A percentile compares a stretch with the other conserved stretches of the same genome.
phyloP scores from a whole-genome alignment of 2,329 filamentous ascomycete genomes.

The Sclerotinia minor region DNA sequence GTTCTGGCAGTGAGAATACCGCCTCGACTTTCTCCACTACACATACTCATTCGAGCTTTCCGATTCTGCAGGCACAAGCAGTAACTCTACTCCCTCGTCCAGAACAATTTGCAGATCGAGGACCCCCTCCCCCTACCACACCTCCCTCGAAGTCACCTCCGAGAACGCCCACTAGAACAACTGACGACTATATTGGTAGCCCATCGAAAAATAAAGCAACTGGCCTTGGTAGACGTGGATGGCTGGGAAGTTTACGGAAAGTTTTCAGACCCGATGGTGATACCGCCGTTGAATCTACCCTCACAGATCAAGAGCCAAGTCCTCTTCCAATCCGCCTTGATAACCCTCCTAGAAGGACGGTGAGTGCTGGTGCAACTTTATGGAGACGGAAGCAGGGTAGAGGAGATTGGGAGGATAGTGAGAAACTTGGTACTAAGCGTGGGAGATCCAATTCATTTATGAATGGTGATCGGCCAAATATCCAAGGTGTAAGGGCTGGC shows the following conservation, averaged over 20 bases:
- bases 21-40: slow-evolving; percentile 39
- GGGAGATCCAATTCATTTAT: slow-evolving; percentile 34
- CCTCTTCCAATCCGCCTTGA: slow-evolving; percentile 35
- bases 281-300: background rate
- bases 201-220: slow-evolving; percentile 57
- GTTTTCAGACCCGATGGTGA: slow-evolving; percentile 32
- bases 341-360: slow-evolving; percentile 44
- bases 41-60: slow-evolving; percentile 39
- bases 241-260: slow-evolving; percentile 64
- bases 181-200: slow-evolving; percentile 46
- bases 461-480: slow-evolving; percentile 13
- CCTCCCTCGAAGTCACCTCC: slow-evolving; percentile 22
- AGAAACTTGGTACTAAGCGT: slow-evolving; percentile 18
- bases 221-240: slow-evolving; percentile 42
- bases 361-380: slow-evolving; percentile 50
- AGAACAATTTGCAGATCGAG: slow-evolving; percentile 2
- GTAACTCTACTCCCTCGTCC: slow-evolving; percentile 38
- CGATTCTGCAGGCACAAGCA: slow-evolving; percentile 37
- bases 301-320: slow-evolving; percentile 27
- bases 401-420: slow-evolving; percentile 51
- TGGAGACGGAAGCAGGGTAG: slow-evolving; percentile 53
- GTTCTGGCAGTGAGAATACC: slow-evolving; percentile 33
- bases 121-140: background rate
- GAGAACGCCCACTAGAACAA: slow-evolving; percentile 30
- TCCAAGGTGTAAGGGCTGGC: slow-evolving; percentile 12